Evolutionary conservation across 2,329 filamentous ascomycete species (phyloP).

Genomic region (Davidsoniella eucalypti): DNA sequence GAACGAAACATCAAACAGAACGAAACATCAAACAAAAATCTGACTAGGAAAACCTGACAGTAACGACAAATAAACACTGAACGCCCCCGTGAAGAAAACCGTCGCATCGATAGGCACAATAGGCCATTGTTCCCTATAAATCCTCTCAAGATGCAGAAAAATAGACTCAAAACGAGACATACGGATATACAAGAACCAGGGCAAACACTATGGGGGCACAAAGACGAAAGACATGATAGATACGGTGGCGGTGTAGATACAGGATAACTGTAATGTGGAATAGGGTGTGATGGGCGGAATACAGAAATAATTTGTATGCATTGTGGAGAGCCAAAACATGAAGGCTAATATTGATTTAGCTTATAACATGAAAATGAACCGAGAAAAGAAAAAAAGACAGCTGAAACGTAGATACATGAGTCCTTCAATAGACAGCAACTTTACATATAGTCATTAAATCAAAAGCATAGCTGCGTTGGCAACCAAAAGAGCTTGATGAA

Average conservation of each 20-base stretch:
- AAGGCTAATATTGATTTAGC: neutral
- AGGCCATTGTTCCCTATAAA: too few relatives aligned
- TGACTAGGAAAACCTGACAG: too few relatives aligned
- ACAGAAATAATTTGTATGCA: neutral
- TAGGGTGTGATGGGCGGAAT: neutral
- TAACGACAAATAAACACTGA: too few relatives aligned
- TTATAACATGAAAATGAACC: too few relatives aligned
- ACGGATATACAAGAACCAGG: neutral
- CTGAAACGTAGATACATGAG: neutral
- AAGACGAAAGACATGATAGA: neutral
- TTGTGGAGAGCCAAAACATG: neutral
- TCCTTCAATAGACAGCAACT: neutral
- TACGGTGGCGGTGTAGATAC: constrained; percentile 2
- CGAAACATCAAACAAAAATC: too few relatives aligned
- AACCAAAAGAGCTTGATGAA: too few relatives aligned
- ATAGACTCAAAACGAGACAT: too few relatives aligned
- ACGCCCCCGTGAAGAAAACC: too few relatives aligned
- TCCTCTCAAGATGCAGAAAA: too few relatives aligned
- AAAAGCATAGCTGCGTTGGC: neutral
- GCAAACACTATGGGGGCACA: neutral
- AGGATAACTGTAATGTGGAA: neutral
- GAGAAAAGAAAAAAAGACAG: too few relatives aligned
- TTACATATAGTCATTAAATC: neutral
- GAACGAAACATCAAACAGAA: too few relatives aligned
- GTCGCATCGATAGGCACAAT: too few relatives aligned